Percentiles rank a stretch among this genome's conserved stretches.
These are phyloP conservation scores for Xylaria cubensis DNA, from an alignment of 495 filamentous ascomycete species.

Conservation along the genomic window DNA sequence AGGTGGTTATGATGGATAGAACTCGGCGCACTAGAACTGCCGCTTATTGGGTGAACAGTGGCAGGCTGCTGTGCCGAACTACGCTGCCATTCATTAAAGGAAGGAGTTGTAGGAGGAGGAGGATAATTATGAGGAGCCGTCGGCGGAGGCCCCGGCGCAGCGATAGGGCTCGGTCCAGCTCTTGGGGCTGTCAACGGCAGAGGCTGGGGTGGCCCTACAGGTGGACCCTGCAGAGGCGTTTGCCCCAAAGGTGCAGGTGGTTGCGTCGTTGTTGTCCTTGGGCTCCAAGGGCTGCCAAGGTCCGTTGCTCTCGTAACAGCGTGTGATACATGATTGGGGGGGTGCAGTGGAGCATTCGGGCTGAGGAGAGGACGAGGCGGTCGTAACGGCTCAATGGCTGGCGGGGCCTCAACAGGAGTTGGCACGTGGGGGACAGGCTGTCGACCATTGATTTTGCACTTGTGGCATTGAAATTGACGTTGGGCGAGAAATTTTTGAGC, in stretches of 20 bases:
- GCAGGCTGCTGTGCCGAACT: constrained; percentile 44
- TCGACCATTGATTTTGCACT: constrained; percentile 56
- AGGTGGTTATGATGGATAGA: constrained; percentile 50
- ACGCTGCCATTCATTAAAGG: constrained; percentile 43
- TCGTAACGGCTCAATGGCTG: constrained; percentile 44
- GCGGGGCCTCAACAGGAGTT: constrained; percentile 41
- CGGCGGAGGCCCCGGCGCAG: constrained; percentile 39
- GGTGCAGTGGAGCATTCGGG: constrained; percentile 24
- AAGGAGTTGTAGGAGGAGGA: constrained; percentile 41
- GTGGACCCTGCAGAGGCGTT: constrained; percentile 33
- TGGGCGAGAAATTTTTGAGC: constrained; percentile 57
- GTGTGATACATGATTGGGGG: constrained; percentile 31
- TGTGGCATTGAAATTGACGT: constrained; percentile 61
- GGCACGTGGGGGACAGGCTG: constrained; percentile 43
- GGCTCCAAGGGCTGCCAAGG: constrained; percentile 34
- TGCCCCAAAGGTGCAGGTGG: constrained; percentile 27
- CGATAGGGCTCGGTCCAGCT: constrained; percentile 36
- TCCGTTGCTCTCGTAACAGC: constrained; percentile 33
- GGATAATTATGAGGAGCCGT: constrained; percentile 47
- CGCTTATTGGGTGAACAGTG: constrained; percentile 50
- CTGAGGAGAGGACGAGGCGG: constrained; percentile 35
- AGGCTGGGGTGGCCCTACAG: constrained; percentile 32
- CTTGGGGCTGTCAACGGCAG: constrained; percentile 34
- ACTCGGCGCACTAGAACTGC: constrained; percentile 36
- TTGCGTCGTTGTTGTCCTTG: constrained; percentile 30